Conservation (phyloP, 352 stramenopile genomes). For the Globisporangium iwayamae region DNA sequence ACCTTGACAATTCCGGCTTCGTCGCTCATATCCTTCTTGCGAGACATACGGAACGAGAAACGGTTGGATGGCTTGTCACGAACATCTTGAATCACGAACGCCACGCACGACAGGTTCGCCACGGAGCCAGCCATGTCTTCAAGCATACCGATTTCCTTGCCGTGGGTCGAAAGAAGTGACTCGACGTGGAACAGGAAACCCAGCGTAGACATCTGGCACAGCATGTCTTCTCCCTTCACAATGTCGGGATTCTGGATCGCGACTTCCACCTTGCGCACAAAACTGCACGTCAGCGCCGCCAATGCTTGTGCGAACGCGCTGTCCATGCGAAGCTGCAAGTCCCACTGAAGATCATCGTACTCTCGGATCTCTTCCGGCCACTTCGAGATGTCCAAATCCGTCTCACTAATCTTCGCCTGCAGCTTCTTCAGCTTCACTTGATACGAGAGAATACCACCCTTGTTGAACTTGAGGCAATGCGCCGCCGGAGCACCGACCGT, state of each 20-base stretch:
- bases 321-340: constrained; percentile 84
- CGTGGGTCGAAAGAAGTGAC: constrained; percentile 92
- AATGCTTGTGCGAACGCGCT: constrained; percentile 74
- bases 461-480: constrained; percentile 87
- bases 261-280: constrained; percentile 85
- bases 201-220: constrained; percentile 79
- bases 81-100: constrained; percentile 85
- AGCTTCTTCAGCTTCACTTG: constrained; percentile 81
- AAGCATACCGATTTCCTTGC: constrained; percentile 96
- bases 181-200: constrained; percentile 91
- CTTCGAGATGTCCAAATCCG: constrained; percentile 66
- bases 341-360: constrained; percentile 84
- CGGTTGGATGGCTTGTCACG: constrained; percentile 82
- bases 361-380: constrained; percentile 80
- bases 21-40: constrained; percentile 70
- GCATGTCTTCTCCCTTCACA: constrained; percentile 69
- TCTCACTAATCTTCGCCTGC: constrained; percentile 65
- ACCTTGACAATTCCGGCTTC: constrained; percentile 81
- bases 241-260: constrained; percentile 77
- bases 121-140: constrained; percentile 87
- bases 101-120: constrained; percentile 78
- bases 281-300: constrained; percentile 67
- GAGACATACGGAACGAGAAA: constrained; percentile 85
- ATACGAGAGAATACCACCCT: constrained; percentile 79
- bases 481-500: constrained; percentile 79